Percentiles rank a stretch among this genome's conserved stretches.
phyloP scores from a whole-genome alignment of 192 early-diverging fungal genomes.

The Phycomyces blakesleeanus region DNA sequence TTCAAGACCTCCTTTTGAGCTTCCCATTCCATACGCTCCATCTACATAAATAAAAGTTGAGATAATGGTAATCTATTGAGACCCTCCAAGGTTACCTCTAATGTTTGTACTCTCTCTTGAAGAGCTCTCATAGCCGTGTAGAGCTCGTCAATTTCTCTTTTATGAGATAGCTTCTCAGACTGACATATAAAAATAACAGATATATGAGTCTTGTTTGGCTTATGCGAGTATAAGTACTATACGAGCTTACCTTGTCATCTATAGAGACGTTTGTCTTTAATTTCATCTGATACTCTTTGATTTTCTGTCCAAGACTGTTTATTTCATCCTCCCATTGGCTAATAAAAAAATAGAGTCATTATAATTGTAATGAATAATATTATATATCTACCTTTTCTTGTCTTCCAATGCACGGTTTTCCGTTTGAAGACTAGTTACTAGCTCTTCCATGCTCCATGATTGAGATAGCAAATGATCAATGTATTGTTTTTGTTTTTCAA shows the following conservation, averaged over 20 bases:
- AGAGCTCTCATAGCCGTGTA: neutral
- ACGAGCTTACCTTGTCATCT: neutral
- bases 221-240: neutral
- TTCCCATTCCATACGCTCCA: conserved; percentile 8
- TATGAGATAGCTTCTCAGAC: neutral
- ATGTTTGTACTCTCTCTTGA: neutral
- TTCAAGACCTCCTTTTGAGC: conserved; percentile 5
- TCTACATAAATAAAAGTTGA: neutral
- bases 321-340: conserved; percentile 5
- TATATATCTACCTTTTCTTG: conserved; percentile 4
- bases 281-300: conserved; percentile 2
- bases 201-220: too few species aligned
- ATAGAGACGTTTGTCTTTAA: neutral
- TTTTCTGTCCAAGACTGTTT: neutral
- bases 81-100: neutral
- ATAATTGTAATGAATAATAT: neutral
- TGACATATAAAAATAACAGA: neutral
- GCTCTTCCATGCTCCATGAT: conserved; percentile 29
- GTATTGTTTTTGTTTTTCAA: conserved; percentile 41
- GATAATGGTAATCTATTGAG: neutral
- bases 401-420: conserved; percentile 16
- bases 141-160: conserved; percentile 5
- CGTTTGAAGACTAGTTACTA: conserved; percentile 21
- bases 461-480: conserved; percentile 38
- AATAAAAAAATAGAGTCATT: neutral